phyloP scores from a whole-genome alignment of 805 yeast species.

The Metschnikowia colocasiae region DNA sequence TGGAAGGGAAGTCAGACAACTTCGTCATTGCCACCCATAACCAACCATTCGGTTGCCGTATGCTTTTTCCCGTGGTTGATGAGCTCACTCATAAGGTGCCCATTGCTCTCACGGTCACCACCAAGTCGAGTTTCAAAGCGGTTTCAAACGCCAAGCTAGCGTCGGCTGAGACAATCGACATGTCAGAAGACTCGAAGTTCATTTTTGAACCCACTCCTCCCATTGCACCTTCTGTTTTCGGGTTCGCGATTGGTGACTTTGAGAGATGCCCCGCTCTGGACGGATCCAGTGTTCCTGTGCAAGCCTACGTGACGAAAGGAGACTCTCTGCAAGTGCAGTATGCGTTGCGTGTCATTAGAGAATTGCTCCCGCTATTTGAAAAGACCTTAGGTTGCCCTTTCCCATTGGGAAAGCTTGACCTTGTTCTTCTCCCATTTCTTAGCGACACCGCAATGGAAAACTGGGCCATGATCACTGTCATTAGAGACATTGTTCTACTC shows the following conservation, averaged over 20 bases:
- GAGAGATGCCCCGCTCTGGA: conserved; percentile 30
- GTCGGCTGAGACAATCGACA: conserved; percentile 14
- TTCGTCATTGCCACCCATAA: conserved; percentile 65
- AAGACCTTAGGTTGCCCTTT: conserved; percentile 41
- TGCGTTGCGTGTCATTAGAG: conserved; percentile 47
- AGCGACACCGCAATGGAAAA: conserved; percentile 82
- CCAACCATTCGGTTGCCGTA: conserved; percentile 63
- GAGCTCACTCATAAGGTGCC: conserved; percentile 55
- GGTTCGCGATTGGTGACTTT: conserved; percentile 66
- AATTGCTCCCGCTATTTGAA: conserved; percentile 48
- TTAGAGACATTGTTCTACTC: conserved; percentile 44
- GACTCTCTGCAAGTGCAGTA: conserved; percentile 44
- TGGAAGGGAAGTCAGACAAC: conserved; percentile 47
- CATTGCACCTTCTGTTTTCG: conserved; percentile 62
- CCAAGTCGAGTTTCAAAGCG: conserved; percentile 45
- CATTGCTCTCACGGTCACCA: conserved; percentile 47
- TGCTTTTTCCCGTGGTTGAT: conserved; percentile 67
- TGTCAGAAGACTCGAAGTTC: conserved; percentile 29
- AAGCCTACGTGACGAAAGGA: conserved; percentile 55
- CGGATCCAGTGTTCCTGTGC: conserved; percentile 39
- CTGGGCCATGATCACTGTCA: conserved; percentile 63
- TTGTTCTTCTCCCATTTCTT: conserved; percentile 65
- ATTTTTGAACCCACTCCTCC: conserved; percentile 52
- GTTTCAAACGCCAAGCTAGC: conserved; percentile 46
- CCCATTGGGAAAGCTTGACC: conserved; percentile 64